phyloP scores from a whole-genome alignment of 2,329 filamentous ascomycete genomes.

The Trichoderma hamatum region DNA sequence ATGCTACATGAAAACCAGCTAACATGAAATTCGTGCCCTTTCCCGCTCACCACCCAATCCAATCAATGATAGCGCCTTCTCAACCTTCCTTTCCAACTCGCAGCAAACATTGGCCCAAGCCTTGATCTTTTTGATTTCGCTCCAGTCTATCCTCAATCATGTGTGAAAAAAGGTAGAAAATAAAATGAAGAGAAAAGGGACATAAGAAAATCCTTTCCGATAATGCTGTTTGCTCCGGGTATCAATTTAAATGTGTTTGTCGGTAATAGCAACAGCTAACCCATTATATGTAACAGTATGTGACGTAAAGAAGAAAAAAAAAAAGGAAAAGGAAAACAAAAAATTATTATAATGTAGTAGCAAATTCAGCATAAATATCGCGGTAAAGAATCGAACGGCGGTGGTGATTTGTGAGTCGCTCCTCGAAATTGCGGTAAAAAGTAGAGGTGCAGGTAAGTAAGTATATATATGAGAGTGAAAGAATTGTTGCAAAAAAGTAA shows the following conservation, averaged over 20 bases:
- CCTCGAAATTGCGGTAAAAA: not conserved
- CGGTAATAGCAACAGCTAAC: constrained; percentile 12
- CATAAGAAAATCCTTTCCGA: not conserved
- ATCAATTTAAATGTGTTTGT: constrained; percentile 21
- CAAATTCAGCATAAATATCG: not conserved
- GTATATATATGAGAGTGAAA: not conserved
- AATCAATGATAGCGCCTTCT: not conserved
- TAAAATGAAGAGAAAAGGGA: not conserved
- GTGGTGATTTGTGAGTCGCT: not conserved
- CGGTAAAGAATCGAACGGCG: not conserved
- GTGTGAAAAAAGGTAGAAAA: not conserved
- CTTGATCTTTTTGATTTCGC: not conserved
- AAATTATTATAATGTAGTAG: not conserved
- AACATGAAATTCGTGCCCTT: constrained; percentile 3
- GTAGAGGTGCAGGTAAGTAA: not conserved
- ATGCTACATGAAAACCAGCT: constrained; percentile 6
- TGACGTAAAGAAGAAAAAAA: not conserved
- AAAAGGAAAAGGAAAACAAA: not conserved
- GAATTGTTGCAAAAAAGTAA: not conserved
- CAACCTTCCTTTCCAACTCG: constrained; percentile 1
- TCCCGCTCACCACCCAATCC: not conserved
- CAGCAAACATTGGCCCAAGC: constrained; percentile 1
- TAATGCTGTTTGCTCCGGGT: constrained; percentile 20
- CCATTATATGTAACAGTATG: constrained; percentile 18
- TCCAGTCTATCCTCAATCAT: constrained; percentile 15